Percentiles rank a stretch among this genome's conserved stretches.
These are phyloP conservation scores for Trypanosoma grayi DNA, from an alignment of 208 protist genomes.

Conservation along the genomic window DNA sequence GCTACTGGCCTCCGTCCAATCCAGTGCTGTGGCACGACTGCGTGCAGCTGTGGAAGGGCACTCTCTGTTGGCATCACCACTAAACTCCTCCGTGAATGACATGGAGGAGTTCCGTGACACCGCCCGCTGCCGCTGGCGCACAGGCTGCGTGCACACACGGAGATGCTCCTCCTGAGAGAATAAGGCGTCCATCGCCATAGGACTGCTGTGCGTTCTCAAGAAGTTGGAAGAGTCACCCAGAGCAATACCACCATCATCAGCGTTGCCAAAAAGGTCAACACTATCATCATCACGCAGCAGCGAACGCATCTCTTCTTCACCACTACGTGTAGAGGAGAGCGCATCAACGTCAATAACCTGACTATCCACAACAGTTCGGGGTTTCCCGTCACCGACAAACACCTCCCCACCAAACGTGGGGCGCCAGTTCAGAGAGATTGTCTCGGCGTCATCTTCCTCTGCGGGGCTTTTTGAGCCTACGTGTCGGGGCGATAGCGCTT, in stretches of 20 bases:
- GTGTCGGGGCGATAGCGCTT: constrained; percentile 7
- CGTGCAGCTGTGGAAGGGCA: background rate
- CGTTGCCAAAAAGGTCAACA: too few relatives aligned
- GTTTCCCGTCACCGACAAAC: background rate
- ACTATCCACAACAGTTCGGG: background rate
- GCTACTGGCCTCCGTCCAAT: constrained; percentile 17
- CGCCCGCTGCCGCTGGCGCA: constrained; percentile 4
- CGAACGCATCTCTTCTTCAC: background rate
- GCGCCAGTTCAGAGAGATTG: background rate
- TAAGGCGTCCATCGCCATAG: background rate
- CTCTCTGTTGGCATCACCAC: background rate
- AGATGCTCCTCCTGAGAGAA: constrained; percentile 3
- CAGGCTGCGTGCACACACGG: constrained; percentile 1
- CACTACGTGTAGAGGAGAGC: constrained; percentile 13
- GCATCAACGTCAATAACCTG: constrained; percentile 34
- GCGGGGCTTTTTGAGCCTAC: constrained; percentile 16
- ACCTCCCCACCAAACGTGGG: background rate
- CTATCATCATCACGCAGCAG: background rate
- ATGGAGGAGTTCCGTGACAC: constrained; percentile 11
- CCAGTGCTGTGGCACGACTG: background rate
- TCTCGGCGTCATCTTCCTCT: background rate
- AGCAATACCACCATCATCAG: background rate
- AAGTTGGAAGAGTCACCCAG: background rate
- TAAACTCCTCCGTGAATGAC: too few relatives aligned
- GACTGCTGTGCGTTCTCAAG: background rate